Evolutionary conservation across 1,284 basidiomycete genomes (phyloP), one percentile per base, ranked within the genome.

Genomic region (Coriolopsis trogii): DNA sequence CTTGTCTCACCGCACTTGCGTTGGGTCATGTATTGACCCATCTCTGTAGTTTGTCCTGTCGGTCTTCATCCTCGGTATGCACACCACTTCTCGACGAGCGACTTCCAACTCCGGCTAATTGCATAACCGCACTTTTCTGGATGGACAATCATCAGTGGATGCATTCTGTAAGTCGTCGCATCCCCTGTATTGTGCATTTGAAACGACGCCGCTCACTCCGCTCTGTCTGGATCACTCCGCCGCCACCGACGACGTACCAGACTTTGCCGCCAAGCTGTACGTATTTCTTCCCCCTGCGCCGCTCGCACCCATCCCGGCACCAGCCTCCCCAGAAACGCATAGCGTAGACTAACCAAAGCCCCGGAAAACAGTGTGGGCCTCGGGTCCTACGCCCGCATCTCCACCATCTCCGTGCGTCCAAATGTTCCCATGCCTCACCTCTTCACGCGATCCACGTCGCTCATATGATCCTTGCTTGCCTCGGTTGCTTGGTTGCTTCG

Each of bases 181-280:
- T 40, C 33, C n/a, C 46, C 33, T 36, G 33, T 36, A 20, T 18
- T 15, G 33, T 18, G 8, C 16, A 36, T 18, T 9, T 36, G 12
- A 12, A 16, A 12, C 20, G 21, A 36, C 7, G 8, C 12, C 10
- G 18, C 1, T 8, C 20, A 10, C n/a, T 16, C 25, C 16, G 20
- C 33, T 16, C 16, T 5, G 15, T 33, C 31, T 16, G 15, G 31
- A 3, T 33, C 31, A 12, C 31, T 4, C 31, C 2, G 15, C 18
- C 31, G 31, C 15, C 31, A n/a, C 31, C 1, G 7, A 9, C 31
- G 18, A 8, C 31, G 16, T 20, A 8, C 8, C 36, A 64, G 62
- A 59, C 47, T 62, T 64, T 21, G 49, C 57, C 2, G 36, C 40
- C 47, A 49, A 58, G 28, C 48, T 61, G 62, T 64, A 34, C 38